Evolutionary conservation across 768 basidiomycete species (phyloP), one percentile per base, ranked within the genome.

Genomic region (Thelephora ganbajun): DNA sequence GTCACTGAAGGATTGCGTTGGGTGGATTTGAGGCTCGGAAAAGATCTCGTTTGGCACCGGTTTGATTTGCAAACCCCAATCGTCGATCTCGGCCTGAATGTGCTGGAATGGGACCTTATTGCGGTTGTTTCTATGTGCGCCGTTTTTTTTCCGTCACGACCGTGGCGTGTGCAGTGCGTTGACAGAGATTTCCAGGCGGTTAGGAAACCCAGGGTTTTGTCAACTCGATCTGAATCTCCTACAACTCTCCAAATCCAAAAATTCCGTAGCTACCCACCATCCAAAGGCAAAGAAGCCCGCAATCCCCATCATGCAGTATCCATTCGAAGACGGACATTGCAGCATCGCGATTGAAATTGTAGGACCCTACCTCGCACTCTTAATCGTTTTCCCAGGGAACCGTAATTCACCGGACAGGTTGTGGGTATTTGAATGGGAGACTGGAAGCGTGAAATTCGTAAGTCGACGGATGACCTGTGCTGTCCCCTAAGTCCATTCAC

Each of bases 401-500:
- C 48, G 18, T 42, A 44, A 6, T 45, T 47, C 44, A 43, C 45
- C 12, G 33, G 55, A 56, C 37, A 46, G 42, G 48, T 54, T 60
- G 22, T 52, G 48, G 30, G 23, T 59, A 1, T 53, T 55, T 19
- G 52, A 60, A 13, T 63, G 62, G 62, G 57, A 58, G 53, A 56
- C 57, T n/a, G 62, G 62, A 0, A 46, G 48, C 1, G 45, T 44
- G 5, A 35, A 53, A 34, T 48, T 44, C 16, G 59, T 58, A 48
- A 50, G 61, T 61, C n/a, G 23, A 14, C 19, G 9, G 26, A 30
- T 30, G 5, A 30, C 9, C 4, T 30, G 26, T 30, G 26, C 37
- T 18, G 26, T 11, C 3, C n/a, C 12, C n/a, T 26, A 9, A 22
- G 7, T 20, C 22, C 22, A 22, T 6, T 36, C 30, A 18, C 39